Conservation (phyloP, 805 yeast species). For the Metschnikowia henanensis region DNA sequence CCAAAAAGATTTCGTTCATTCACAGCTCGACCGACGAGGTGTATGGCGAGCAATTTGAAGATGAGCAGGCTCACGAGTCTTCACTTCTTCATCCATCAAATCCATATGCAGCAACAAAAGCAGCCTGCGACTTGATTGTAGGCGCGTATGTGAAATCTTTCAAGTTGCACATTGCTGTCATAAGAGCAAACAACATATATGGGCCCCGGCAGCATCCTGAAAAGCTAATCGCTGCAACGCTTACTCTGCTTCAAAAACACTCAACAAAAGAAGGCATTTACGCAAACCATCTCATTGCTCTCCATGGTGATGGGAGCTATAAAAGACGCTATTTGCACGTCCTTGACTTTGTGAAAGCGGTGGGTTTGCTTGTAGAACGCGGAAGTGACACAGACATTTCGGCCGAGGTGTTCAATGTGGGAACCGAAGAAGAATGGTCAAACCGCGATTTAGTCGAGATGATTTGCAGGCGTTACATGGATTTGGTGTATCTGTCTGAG, state of each 20-base stretch:
- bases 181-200: conserved; percentile 53
- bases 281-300: conserved; percentile 24
- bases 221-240: conserved; percentile 43
- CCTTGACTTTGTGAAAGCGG: conserved; percentile 40
- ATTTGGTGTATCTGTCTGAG: conserved; percentile 1
- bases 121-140: conserved; percentile 50
- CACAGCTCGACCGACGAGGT: conserved; percentile 63
- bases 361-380: conserved; percentile 26
- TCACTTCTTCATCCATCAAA: conserved; percentile 49
- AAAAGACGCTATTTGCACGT: conserved; percentile 47
- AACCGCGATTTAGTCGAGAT: conserved; percentile 22
- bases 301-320: conserved; percentile 51
- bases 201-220: conserved; percentile 57
- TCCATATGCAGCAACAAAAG: conserved; percentile 59
- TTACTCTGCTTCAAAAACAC: conserved; percentile 10
- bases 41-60: conserved; percentile 44
- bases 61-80: conserved; percentile 30
- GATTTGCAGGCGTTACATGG: conserved; percentile 19
- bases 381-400: conserved; percentile 10
- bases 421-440: conserved; percentile 12
- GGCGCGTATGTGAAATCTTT: conserved; percentile 45
- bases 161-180: conserved; percentile 39
- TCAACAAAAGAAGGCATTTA: neutral
- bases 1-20: conserved; percentile 10
- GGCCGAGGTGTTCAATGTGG: conserved; percentile 28